Evolutionary conservation across 2,329 filamentous ascomycete genomes (phyloP).

Genomic region (Ophiocordyceps camponoti-saundersi): DNA sequence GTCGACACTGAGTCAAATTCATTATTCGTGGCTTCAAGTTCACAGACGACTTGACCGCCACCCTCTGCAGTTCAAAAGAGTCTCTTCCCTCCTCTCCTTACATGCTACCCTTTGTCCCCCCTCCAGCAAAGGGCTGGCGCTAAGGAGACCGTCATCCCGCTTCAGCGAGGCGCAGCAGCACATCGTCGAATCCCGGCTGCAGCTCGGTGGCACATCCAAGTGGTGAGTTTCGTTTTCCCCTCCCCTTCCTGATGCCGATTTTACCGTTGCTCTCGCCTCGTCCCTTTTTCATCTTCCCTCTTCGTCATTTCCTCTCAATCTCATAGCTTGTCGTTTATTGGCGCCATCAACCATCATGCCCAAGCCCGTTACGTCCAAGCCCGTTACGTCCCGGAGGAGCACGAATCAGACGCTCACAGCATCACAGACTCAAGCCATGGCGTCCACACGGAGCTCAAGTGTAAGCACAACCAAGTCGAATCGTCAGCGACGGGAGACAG

Average conservation of each 20-base stretch:
- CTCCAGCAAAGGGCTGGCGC: background rate
- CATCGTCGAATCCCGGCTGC: background rate
- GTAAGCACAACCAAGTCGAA: conserved; percentile 2
- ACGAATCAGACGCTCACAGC: background rate
- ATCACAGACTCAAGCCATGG: too few species aligned
- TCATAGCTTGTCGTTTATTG: background rate
- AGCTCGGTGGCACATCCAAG: background rate
- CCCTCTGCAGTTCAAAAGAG: background rate
- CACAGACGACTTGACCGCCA: background rate
- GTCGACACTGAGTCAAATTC: background rate
- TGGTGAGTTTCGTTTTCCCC: background rate
- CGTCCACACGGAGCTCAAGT: too few species aligned
- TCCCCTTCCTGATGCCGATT: too few species aligned
- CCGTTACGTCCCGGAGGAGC: background rate
- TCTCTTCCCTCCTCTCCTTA: background rate
- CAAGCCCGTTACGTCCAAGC: background rate
- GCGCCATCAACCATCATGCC: conserved; percentile 1
- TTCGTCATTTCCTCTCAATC: background rate
- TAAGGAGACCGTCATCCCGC: background rate
- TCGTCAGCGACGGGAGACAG: conserved; percentile 22
- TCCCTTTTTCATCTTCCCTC: background rate
- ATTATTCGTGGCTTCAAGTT: background rate
- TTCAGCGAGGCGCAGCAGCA: background rate
- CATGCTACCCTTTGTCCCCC: background rate
- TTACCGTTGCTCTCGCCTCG: background rate